These are phyloP conservation scores for Aspergillus sp. DNA, from an alignment of 2,329 filamentous ascomycete genomes.

Conservation along the genomic window DNA sequence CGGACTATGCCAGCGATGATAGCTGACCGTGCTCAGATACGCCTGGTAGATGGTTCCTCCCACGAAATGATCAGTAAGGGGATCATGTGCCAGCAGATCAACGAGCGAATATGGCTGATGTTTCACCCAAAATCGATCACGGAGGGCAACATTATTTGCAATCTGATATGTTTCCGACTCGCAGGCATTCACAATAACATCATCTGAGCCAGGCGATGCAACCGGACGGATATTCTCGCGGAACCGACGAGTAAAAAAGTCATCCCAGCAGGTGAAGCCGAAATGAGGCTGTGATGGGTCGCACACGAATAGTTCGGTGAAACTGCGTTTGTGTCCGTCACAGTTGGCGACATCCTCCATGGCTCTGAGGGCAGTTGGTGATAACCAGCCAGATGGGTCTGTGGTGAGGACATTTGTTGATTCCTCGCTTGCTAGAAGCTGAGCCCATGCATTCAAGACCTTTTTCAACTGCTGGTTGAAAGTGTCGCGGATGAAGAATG, in stretches of 20 bases:
- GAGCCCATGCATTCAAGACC: conserved; percentile 35
- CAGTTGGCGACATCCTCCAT: too few relatives aligned
- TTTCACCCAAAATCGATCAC: conserved; percentile 61
- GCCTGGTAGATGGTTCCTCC: conserved; percentile 64
- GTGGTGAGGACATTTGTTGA: not conserved
- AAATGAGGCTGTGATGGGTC: not conserved
- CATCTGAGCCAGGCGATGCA: conserved; percentile 41
- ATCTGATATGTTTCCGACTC: conserved; percentile 55
- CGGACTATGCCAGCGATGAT: conserved; percentile 65
- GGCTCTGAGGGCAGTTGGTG: too few relatives aligned
- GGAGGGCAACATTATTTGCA: conserved; percentile 44
- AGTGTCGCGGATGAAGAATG: conserved; percentile 44
- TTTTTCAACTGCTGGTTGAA: conserved; percentile 46
- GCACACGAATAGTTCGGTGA: not conserved
- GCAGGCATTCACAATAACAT: conserved; percentile 56
- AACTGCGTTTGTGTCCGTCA: not conserved
- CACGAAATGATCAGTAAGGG: conserved; percentile 27
- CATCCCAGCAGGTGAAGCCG: conserved; percentile 59
- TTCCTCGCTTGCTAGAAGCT: not conserved
- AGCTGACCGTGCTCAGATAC: conserved; percentile 58
- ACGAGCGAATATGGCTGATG: conserved; percentile 59
- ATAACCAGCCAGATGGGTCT: too few relatives aligned
- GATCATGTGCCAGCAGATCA: conserved; percentile 56
- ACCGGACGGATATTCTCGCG: conserved; percentile 50
- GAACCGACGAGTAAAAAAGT: conserved; percentile 59